These are phyloP conservation scores for Silybum marianum DNA, from an alignment of 129 eudicot species.

Conservation along the genomic window DNA sequence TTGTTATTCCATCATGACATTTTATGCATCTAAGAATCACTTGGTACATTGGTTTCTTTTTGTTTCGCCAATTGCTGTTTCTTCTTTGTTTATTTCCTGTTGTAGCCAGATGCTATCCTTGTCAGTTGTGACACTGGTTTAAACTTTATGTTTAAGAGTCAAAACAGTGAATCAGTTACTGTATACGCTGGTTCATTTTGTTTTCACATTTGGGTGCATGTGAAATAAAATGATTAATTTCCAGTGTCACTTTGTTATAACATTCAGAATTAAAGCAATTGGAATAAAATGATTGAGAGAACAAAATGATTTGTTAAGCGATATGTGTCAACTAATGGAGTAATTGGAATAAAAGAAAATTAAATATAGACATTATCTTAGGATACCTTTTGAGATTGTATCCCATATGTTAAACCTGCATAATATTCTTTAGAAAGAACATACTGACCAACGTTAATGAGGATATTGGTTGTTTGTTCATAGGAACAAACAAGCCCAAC, in stretches of 20 bases:
- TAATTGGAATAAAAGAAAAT: neutral
- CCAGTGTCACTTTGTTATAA: too few relatives aligned
- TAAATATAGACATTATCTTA: neutral
- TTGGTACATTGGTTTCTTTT: neutral
- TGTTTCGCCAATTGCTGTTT: neutral
- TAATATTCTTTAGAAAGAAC: neutral
- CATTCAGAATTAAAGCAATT: too few relatives aligned
- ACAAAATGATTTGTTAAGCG: neutral
- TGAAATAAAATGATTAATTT: too few relatives aligned
- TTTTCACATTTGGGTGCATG: neutral
- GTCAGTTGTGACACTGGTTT: neutral
- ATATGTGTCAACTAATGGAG: neutral
- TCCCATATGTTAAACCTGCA: neutral
- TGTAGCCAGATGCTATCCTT: neutral
- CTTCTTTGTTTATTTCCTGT: neutral
- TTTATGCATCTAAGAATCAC: neutral
- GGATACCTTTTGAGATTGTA: neutral
- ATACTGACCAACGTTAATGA: neutral
- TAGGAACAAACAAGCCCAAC: too few relatives aligned
- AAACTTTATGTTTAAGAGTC: neutral
- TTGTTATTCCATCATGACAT: neutral
- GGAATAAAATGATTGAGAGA: too few relatives aligned
- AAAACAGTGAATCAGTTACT: neutral
- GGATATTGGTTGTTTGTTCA: too few relatives aligned
- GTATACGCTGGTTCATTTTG: neutral